phyloP scores from a whole-genome alignment of 1,139 yeast genomes.

The Magnusiomyces clavatus region DNA sequence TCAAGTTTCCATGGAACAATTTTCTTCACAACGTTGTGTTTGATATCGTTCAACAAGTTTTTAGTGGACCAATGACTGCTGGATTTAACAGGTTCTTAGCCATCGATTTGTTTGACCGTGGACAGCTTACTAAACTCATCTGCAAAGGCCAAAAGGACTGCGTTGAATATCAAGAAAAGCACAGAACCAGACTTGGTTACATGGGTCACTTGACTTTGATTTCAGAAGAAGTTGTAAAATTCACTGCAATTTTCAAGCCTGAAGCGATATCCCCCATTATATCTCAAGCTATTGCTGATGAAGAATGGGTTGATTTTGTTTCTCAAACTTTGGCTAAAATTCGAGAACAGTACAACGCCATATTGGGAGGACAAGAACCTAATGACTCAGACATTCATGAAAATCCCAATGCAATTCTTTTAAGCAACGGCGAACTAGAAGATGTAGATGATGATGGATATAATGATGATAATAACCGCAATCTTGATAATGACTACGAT shows the following conservation, averaged over 20 bases:
- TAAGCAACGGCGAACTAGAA: conserved; percentile 25
- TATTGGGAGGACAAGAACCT: conserved; percentile 71
- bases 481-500: no score
- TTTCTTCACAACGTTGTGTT: conserved; percentile 95
- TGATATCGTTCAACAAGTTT: conserved; percentile 92
- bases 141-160: conserved; percentile 78
- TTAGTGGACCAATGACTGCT: conserved; percentile 92
- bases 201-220: conserved; percentile 96
- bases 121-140: conserved; percentile 68
- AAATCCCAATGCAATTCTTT: conserved; percentile 32
- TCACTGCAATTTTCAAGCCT: conserved; percentile 67
- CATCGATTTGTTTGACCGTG: conserved; percentile 74
- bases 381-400: conserved; percentile 41
- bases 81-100: conserved; percentile 85
- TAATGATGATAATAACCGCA: conserved; percentile 15
- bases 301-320: conserved; percentile 78
- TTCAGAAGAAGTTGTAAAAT: conserved; percentile 95
- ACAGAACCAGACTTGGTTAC: conserved; percentile 74
- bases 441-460: conserved; percentile 34
- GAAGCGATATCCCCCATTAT: conserved; percentile 53
- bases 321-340: conserved; percentile 78
- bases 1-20: conserved; percentile 95
- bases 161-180: conserved; percentile 52
- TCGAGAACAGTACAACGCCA: conserved; percentile 91
- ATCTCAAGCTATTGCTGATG: conserved; percentile 47